Evolutionary conservation across 1,284 basidiomycete species (phyloP).

Genomic region (Trichosporon sp.): DNA sequence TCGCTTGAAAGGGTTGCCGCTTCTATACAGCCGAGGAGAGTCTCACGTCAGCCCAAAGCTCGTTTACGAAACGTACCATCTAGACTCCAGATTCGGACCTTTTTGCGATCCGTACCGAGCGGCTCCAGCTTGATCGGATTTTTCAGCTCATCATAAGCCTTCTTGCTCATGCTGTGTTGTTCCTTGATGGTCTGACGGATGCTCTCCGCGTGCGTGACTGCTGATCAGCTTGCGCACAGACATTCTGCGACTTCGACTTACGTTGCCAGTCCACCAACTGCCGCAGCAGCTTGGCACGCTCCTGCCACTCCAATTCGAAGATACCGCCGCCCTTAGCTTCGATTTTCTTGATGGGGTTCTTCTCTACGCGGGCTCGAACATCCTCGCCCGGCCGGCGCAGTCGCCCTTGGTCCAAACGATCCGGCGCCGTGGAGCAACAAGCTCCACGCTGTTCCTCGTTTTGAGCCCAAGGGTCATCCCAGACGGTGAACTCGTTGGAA

Average conservation of each 20-base stretch:
- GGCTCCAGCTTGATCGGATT: conserved; percentile 25
- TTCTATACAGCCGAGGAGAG: conserved; percentile 41
- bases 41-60: conserved; percentile 18
- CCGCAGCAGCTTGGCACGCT: conserved; percentile 36
- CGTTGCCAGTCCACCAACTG: conserved; percentile 48
- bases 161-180: conserved; percentile 21
- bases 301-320: conserved; percentile 42
- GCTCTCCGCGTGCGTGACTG: conserved; percentile 36
- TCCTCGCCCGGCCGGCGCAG: conserved; percentile 35
- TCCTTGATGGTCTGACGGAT: conserved; percentile 37
- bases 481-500: conserved; percentile 41
- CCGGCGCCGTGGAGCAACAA: conserved; percentile 29
- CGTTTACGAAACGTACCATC: conserved; percentile 31
- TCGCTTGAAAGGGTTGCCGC: conserved; percentile 47
- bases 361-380: conserved; percentile 15
- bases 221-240: neutral
- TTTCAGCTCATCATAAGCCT: conserved; percentile 5
- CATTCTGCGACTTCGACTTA: conserved; percentile 15
- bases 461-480: conserved; percentile 41
- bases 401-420: conserved; percentile 29
- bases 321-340: conserved; percentile 33
- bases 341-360: conserved; percentile 33
- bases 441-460: conserved; percentile 36
- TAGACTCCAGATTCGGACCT: conserved; percentile 44
- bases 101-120: conserved; percentile 37